Percentiles rank a stretch among this genome's conserved stretches.
These are phyloP conservation scores for Annulohypoxylon stygium DNA, from an alignment of 495 filamentous ascomycete genomes.

Conservation along the genomic window DNA sequence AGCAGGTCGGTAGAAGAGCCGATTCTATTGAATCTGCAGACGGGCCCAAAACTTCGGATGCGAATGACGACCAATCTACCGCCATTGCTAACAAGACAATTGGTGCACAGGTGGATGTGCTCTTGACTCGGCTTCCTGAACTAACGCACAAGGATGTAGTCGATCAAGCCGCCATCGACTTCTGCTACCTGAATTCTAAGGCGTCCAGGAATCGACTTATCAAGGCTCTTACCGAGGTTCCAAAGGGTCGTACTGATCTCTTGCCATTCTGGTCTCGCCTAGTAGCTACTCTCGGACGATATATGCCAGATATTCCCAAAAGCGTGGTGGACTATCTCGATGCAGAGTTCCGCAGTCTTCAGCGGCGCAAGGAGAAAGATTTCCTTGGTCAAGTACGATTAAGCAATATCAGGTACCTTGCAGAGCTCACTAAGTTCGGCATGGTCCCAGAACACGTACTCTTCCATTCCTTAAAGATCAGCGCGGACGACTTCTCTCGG, in stretches of 20 bases:
- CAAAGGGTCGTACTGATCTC: slow-evolving; percentile 93
- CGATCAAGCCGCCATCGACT: slow-evolving; percentile 92
- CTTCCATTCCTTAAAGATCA: slow-evolving; percentile 98
- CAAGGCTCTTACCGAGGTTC: slow-evolving; percentile 93
- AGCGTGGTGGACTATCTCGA: slow-evolving; percentile 94
- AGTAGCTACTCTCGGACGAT: slow-evolving; percentile 91
- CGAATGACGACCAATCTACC: slow-evolving; percentile 85
- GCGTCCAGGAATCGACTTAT: slow-evolving; percentile 93
- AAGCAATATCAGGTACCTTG: slow-evolving; percentile 95
- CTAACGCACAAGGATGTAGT: slow-evolving; percentile 90
- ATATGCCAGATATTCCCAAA: slow-evolving; percentile 92
- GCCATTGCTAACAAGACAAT: slow-evolving; percentile 97
- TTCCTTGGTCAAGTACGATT: slow-evolving; percentile 94
- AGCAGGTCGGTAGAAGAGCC: slow-evolving; percentile 71
- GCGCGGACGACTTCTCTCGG: slow-evolving; percentile 95
- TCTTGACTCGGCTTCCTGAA: slow-evolving; percentile 88
- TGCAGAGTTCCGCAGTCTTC: slow-evolving; percentile 95
- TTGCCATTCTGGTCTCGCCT: slow-evolving; percentile 91
- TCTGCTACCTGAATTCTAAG: slow-evolving; percentile 98
- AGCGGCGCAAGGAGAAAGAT: slow-evolving; percentile 98
- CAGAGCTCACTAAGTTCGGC: slow-evolving; percentile 97
- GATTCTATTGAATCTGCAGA: slow-evolving; percentile 63
- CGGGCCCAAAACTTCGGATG: slow-evolving; percentile 63
- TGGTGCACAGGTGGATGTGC: slow-evolving; percentile 93
- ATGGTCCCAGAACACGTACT: slow-evolving; percentile 98